Evolutionary conservation across 108 stramenopile genomes (phyloP).

Genomic region (Skeletonema costatum): DNA sequence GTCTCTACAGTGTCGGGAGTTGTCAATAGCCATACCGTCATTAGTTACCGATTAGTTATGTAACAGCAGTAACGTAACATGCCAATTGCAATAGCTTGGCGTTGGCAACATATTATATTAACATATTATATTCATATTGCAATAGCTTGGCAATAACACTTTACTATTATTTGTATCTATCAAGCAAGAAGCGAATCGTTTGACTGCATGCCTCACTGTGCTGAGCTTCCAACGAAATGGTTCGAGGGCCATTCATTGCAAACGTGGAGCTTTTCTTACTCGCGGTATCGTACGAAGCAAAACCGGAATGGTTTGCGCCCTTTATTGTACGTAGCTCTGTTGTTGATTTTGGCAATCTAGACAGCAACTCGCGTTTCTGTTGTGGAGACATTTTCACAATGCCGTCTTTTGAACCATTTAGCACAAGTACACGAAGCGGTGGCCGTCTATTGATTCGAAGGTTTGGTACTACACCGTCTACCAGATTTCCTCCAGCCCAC

Average conservation of each 20-base stretch:
- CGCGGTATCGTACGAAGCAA: conserved; percentile 30
- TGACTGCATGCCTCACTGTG: conserved; percentile 3
- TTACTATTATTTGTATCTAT: not conserved
- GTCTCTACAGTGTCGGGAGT: no score
- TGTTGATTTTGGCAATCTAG: conserved; percentile 20
- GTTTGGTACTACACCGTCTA: conserved; percentile 21
- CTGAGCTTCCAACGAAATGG: conserved; percentile 7
- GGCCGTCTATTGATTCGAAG: conserved; percentile 1
- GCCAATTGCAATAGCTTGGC: no score
- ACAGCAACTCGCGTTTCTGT: conserved; percentile 20
- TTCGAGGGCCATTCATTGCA: conserved; percentile 3
- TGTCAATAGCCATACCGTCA: no score
- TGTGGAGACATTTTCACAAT: conserved; percentile 24
- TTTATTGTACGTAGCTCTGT: conserved; percentile 18
- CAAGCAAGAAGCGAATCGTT: conserved; percentile 8
- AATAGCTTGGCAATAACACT: not conserved
- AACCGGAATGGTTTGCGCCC: conserved; percentile 39
- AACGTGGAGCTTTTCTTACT: conserved; percentile 8
- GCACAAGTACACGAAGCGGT: conserved; percentile 19
- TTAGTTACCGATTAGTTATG: no score
- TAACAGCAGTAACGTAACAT: no score
- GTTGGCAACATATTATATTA: no score
- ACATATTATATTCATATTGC: no score
- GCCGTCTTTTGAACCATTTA: conserved; percentile 28
- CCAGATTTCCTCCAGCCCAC: conserved; percentile 29